Percentiles rank a stretch among this genome's conserved stretches.
phyloP scores from a whole-genome alignment of 2,329 filamentous ascomycete genomes.

The Aquanectria penicillioides region DNA sequence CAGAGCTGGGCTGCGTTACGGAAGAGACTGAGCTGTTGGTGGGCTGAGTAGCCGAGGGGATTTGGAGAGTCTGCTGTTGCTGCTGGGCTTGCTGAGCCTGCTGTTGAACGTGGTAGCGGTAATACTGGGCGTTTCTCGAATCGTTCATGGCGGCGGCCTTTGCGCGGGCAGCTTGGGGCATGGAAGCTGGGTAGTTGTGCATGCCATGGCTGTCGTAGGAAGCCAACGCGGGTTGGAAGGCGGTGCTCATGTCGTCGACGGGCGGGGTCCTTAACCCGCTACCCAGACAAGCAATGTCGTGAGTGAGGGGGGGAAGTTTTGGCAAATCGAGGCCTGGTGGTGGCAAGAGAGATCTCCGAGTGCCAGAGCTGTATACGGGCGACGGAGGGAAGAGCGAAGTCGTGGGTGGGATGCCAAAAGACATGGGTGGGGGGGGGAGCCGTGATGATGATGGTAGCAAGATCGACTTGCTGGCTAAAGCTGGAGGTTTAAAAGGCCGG shows the following conservation, averaged over 20 bases:
- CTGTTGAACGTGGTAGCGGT: conserved; percentile 44
- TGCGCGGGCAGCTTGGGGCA: conserved; percentile 47
- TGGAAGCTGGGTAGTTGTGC: conserved; percentile 49
- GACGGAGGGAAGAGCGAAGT: conserved; percentile 36
- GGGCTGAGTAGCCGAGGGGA: conserved; percentile 25
- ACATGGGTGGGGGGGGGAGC: conserved; percentile 36
- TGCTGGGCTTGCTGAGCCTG: conserved; percentile 30
- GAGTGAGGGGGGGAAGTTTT: conserved; percentile 35
- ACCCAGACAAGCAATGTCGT: conserved; percentile 32
- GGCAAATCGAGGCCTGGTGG: conserved; percentile 31
- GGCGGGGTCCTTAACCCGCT: conserved; percentile 62
- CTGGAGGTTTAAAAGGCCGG: not conserved
- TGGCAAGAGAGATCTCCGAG: conserved; percentile 30
- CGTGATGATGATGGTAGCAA: not conserved
- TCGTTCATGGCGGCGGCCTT: conserved; percentile 47
- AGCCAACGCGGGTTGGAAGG: conserved; percentile 60
- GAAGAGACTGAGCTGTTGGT: conserved; percentile 32
- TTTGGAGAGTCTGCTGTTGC: conserved; percentile 23
- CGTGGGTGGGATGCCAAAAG: conserved; percentile 37
- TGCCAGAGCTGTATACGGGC: conserved; percentile 31
- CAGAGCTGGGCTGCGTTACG: conserved; percentile 24
- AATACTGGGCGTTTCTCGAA: conserved; percentile 43
- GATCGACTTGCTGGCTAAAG: not conserved
- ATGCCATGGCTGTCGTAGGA: conserved; percentile 59
- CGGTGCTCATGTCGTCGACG: conserved; percentile 62